These are phyloP conservation scores for Geotrichum phurueaensis DNA, from an alignment of 1,139 yeast species.

Conservation along the genomic window DNA sequence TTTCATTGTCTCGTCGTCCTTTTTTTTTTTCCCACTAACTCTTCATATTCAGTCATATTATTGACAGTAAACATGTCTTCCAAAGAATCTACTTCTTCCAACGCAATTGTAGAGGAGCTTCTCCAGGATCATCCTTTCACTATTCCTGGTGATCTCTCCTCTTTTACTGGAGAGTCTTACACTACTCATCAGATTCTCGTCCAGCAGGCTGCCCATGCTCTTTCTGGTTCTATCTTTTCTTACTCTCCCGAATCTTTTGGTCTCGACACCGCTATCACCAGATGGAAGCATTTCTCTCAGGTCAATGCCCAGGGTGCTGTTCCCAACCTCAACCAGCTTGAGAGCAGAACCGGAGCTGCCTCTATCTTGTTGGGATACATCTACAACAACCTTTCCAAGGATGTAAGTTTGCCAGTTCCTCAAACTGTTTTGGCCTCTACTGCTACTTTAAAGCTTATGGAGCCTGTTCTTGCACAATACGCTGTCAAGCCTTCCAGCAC, in stretches of 20 bases:
- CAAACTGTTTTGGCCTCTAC: conserved; percentile 56
- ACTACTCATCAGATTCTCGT: conserved; percentile 57
- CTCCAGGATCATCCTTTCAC: conserved; percentile 21
- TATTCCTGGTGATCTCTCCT: conserved; percentile 23
- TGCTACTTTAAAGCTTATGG: conserved; percentile 62
- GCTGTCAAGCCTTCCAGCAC: conserved; percentile 30
- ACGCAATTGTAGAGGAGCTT: conserved; percentile 6
- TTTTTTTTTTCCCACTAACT: neutral
- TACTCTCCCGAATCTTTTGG: conserved; percentile 60
- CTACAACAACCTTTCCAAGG: conserved; percentile 28
- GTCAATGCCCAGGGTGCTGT: conserved; percentile 50
- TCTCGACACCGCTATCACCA: conserved; percentile 53
- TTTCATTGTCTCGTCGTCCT: neutral
- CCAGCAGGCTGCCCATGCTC: conserved; percentile 58
- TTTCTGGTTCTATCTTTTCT: conserved; percentile 61
- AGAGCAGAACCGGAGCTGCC: conserved; percentile 82
- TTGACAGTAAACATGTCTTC: conserved; percentile 6
- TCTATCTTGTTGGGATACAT: conserved; percentile 71
- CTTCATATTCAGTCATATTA: neutral
- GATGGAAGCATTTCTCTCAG: conserved; percentile 50
- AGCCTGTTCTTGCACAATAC: conserved; percentile 45
- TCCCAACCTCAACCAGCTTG: conserved; percentile 56
- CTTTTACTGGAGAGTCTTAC: conserved; percentile 27
- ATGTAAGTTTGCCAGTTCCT: conserved; percentile 23
- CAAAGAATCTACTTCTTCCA: conserved; percentile 10